A percentile compares a stretch with the other conserved stretches of the same genome.
Evolutionary conservation across 208 protist genomes (phyloP).

Genomic region (Leishmania tarentolae): DNA sequence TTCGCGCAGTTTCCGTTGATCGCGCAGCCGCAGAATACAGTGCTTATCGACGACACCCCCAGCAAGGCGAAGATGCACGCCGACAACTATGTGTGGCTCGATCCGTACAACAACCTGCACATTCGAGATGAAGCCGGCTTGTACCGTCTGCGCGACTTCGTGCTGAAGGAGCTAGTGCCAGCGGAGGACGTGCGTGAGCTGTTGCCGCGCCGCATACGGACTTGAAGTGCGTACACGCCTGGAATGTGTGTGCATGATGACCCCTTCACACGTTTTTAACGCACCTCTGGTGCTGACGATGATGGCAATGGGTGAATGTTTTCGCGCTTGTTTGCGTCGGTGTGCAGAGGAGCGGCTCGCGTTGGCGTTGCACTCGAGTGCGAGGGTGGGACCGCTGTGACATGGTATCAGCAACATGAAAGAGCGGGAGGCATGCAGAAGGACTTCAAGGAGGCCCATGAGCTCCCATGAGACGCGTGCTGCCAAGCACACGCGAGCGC

Average conservation of each 20-base stretch:
- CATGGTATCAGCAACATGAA: background rate
- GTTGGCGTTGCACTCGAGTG: no score
- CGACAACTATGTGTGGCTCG: slow-evolving; percentile 86
- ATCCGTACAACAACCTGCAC: slow-evolving; percentile 57
- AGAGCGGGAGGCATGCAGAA: background rate
- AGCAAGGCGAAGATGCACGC: slow-evolving; percentile 82
- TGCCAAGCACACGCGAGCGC: background rate
- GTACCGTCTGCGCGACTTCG: slow-evolving; percentile 61
- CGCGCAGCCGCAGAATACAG: slow-evolving; percentile 69
- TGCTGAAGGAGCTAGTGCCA: slow-evolving; percentile 59
- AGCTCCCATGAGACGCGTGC: background rate
- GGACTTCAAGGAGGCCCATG: background rate
- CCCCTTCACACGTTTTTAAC: background rate
- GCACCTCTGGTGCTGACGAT: background rate
- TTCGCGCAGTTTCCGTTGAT: slow-evolving; percentile 65
- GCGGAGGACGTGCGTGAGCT: slow-evolving; percentile 78
- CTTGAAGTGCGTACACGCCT: background rate
- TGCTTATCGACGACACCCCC: slow-evolving; percentile 89
- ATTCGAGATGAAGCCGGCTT: slow-evolving; percentile 58
- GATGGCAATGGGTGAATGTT: background rate
- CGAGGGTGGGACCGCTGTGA: no score
- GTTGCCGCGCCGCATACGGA: slow-evolving; percentile 69
- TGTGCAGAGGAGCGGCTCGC: background rate
- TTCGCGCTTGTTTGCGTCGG: background rate
- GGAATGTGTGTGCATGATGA: background rate